Percentiles rank a stretch among this genome's conserved stretches.
Evolutionary conservation across 1,139 yeast genomes (phyloP).

Genomic region (Kazachstania sp.): DNA sequence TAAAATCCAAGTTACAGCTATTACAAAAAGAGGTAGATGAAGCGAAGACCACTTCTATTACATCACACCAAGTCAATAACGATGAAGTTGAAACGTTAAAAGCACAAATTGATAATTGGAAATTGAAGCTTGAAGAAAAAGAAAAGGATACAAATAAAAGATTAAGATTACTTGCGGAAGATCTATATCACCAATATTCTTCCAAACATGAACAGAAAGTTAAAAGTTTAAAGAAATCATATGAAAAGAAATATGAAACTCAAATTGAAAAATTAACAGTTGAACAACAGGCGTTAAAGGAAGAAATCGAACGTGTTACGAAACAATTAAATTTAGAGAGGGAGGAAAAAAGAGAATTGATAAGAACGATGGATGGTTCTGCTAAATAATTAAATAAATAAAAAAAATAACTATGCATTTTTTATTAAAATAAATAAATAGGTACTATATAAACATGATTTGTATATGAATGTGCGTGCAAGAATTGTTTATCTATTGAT

Average conservation of each 20-base stretch:
- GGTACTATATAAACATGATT: neutral
- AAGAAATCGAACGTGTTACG: slow-evolving; percentile 41
- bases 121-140: slow-evolving; percentile 19
- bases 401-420: neutral
- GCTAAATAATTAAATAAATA: neutral
- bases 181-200: slow-evolving; percentile 57
- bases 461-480: neutral
- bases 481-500: neutral
- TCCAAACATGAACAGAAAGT: slow-evolving; percentile 64
- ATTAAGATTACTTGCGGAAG: slow-evolving; percentile 53
- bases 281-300: slow-evolving; percentile 37
- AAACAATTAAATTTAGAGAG: slow-evolving; percentile 41
- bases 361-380: slow-evolving; percentile 41
- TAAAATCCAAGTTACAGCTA: neutral
- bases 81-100: neutral
- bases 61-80: no score
- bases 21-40: no score
- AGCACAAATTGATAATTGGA: slow-evolving; percentile 25
- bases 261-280: slow-evolving; percentile 36
- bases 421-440: neutral
- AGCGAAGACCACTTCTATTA: no score
- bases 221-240: slow-evolving; percentile 43
- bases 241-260: slow-evolving; percentile 42
- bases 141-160: slow-evolving; percentile 43
- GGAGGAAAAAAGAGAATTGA: slow-evolving; percentile 47